Evolutionary conservation across 1,284 basidiomycete genomes (phyloP).

Genomic region (Sporisorium scitamineum): DNA sequence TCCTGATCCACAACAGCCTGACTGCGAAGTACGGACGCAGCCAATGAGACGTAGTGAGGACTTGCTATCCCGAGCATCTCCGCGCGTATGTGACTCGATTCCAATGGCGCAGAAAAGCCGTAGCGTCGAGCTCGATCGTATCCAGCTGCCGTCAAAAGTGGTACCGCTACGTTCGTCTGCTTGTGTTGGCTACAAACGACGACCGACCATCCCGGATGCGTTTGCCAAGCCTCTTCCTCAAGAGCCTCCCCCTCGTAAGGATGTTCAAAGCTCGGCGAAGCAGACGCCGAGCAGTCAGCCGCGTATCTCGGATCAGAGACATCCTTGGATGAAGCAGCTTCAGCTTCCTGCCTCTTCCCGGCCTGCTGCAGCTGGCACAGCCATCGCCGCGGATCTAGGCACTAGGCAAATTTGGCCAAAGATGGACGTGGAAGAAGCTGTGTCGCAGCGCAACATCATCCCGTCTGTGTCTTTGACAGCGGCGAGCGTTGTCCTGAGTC

Average conservation of each 20-base stretch:
- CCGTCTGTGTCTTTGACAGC: constrained; percentile 24
- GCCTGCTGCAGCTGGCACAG: not conserved
- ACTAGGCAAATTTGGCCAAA: constrained; percentile 17
- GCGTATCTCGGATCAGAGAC: constrained; percentile 33
- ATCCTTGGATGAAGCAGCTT: constrained; percentile 50
- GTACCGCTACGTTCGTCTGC: constrained; percentile 23
- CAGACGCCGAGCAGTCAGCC: constrained; percentile 1
- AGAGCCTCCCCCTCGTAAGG: not conserved
- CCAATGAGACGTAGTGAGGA: constrained; percentile 35
- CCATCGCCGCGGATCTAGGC: not conserved
- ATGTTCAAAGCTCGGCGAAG: not conserved
- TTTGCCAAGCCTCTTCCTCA: constrained; percentile 12
- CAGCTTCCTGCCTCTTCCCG: constrained; percentile 13
- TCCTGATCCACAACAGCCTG: not conserved
- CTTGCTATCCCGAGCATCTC: constrained; percentile 28
- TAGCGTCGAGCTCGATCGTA: constrained; percentile 38
- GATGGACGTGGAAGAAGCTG: constrained; percentile 6
- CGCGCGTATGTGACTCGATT: constrained; percentile 7
- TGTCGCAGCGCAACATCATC: constrained; percentile 1
- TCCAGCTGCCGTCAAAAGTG: constrained; percentile 25
- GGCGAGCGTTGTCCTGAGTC: constrained; percentile 13
- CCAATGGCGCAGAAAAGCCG: constrained; percentile 23
- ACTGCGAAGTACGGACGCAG: not conserved
- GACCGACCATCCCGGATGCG: constrained; percentile 34
- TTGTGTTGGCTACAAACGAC: constrained; percentile 10